A percentile compares a stretch with the other conserved stretches of the same genome.
Conservation (phyloP, 306 rosid genomes). For the Potentilla sterilis region DNA sequence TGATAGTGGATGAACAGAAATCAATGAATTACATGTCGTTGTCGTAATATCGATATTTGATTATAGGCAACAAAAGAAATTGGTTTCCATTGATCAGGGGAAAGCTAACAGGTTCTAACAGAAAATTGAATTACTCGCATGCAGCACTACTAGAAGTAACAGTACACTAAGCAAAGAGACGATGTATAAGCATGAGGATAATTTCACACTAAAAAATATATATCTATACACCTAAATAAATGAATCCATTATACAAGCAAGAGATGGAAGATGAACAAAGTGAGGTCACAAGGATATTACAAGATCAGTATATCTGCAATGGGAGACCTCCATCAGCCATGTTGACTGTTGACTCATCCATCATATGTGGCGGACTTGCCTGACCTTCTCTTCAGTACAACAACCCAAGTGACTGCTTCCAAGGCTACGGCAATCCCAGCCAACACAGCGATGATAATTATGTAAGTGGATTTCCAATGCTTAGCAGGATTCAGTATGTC, state of each 20-base stretch:
- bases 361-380: slow-evolving; percentile 46
- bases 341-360: slow-evolving; percentile 39
- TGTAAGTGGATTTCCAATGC: slow-evolving; percentile 63
- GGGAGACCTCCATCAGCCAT: slow-evolving; percentile 27
- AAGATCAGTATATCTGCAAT: neutral
- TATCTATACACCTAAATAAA: slow-evolving; percentile 15
- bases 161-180: neutral
- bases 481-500: slow-evolving; percentile 47
- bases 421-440: slow-evolving; percentile 53
- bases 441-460: slow-evolving; percentile 32
- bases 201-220: slow-evolving; percentile 1
- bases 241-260: slow-evolving; percentile 34
- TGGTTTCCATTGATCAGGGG: neutral
- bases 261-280: neutral
- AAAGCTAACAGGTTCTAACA: neutral
- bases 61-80: neutral
- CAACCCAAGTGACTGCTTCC: slow-evolving; percentile 76
- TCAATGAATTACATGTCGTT: too few relatives aligned
- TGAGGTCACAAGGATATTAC: neutral
- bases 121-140: neutral
- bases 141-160: neutral
- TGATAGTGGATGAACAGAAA: neutral
- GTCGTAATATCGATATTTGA: neutral
- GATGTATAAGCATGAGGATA: neutral
- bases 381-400: slow-evolving; percentile 56